A percentile compares a stretch with the other conserved stretches of the same genome.
Evolutionary conservation across 495 filamentous ascomycete species (phyloP).

Genomic region (Aeminium ludgeri): DNA sequence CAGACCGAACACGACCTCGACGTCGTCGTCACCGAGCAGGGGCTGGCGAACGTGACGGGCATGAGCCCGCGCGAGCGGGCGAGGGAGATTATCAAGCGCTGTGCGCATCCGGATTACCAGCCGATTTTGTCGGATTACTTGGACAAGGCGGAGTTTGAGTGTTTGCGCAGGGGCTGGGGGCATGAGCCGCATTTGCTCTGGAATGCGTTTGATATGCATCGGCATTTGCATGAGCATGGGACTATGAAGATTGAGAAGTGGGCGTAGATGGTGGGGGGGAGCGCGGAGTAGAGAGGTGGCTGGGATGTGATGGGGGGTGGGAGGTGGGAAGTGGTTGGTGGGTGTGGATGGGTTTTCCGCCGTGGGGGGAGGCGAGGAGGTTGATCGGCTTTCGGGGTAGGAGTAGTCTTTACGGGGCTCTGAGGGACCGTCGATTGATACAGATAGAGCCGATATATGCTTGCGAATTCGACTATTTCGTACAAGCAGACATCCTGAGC

Average conservation of each 20-base stretch:
- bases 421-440: no score
- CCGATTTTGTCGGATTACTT: constrained; percentile 73
- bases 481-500: no score
- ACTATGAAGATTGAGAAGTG: constrained; percentile 63
- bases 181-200: constrained; percentile 79
- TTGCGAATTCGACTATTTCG: no score
- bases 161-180: constrained; percentile 72
- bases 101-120: constrained; percentile 69
- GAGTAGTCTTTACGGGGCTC: no score
- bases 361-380: no score
- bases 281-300: no score
- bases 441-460: no score
- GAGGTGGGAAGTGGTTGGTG: no score
- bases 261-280: no score
- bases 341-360: no score
- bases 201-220: constrained; percentile 79
- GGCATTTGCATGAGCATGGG: constrained; percentile 59
- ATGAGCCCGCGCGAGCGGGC: constrained; percentile 67
- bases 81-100: constrained; percentile 73
- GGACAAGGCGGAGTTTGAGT: constrained; percentile 75
- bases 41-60: constrained; percentile 73
- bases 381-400: no score
- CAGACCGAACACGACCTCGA: constrained; percentile 88
- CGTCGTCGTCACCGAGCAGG: constrained; percentile 73
- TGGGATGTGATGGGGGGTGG: no score